A percentile compares a stretch with the other conserved stretches of the same genome.
phyloP scores from a whole-genome alignment of 257 asterid genomes.

The Ocimum tenuiflorum region DNA sequence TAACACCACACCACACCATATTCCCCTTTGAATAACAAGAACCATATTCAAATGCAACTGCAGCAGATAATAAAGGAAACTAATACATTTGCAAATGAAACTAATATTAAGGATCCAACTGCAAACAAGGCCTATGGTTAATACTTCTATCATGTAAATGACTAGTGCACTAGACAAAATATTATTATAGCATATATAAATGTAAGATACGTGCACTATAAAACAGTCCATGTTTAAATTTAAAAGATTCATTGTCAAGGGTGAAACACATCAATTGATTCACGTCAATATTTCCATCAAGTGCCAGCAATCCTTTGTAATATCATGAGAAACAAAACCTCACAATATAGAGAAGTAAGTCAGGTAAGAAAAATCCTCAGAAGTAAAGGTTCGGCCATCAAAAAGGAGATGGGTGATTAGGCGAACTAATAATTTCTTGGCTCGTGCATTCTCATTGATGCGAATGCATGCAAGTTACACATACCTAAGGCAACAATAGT shows the following conservation, averaged over 20 bases:
- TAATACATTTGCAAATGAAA: not conserved
- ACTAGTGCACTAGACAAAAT: not conserved
- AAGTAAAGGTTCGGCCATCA: not conserved
- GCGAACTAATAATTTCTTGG: not conserved
- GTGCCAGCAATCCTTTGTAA: not conserved
- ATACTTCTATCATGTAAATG: not conserved
- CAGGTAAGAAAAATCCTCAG: not conserved
- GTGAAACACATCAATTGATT: not conserved
- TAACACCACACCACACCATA: too few species aligned
- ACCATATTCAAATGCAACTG: conserved; percentile 9
- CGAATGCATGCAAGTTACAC: not conserved
- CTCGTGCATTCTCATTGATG: not conserved
- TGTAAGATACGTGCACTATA: not conserved
- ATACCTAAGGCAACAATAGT: not conserved
- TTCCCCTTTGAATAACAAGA: not conserved
- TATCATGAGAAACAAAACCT: not conserved
- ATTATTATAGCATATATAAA: not conserved
- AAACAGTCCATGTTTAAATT: not conserved
- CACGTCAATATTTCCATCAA: not conserved
- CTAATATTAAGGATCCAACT: not conserved
- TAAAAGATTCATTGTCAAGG: not conserved
- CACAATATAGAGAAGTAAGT: not conserved
- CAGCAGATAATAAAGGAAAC: not conserved
- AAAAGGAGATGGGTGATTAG: not conserved
- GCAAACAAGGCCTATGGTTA: not conserved